Percentiles rank a stretch among this genome's conserved stretches.
Conservation (phyloP, 257 asterid species). For the Penstemon barbatus region DNA sequence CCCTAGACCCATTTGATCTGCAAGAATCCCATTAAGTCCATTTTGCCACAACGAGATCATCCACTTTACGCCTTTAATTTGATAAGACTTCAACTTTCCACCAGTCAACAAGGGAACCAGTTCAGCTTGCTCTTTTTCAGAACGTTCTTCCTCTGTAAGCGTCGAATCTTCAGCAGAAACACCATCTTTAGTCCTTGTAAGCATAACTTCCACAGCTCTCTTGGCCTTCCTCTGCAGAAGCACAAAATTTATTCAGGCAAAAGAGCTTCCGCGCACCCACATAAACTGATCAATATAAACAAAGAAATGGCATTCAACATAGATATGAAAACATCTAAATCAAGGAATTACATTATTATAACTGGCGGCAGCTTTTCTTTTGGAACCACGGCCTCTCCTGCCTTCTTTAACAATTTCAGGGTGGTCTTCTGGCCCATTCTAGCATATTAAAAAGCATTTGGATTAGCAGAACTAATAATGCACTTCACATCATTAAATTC, state of each 20-base stretch:
- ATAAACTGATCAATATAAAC: slow-evolving; percentile 9
- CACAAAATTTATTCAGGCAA: slow-evolving; percentile 9
- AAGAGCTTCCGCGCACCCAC: not conserved
- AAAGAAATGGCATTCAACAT: slow-evolving; percentile 1
- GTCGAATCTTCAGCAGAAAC: slow-evolving; percentile 53
- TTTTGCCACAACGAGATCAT: slow-evolving; percentile 99
- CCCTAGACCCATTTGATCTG: slow-evolving; percentile 99
- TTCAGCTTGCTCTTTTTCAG: slow-evolving; percentile 81
- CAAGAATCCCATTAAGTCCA: slow-evolving; percentile 96
- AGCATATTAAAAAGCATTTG: slow-evolving; percentile 29
- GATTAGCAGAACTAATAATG: slow-evolving; percentile 18
- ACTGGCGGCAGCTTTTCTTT: slow-evolving; percentile 64
- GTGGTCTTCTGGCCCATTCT: slow-evolving; percentile 64
- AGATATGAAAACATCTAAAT: not conserved
- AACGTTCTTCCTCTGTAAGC: slow-evolving; percentile 72
- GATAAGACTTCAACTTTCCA: slow-evolving; percentile 89
- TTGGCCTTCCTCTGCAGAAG: slow-evolving; percentile 70
- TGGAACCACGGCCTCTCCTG: slow-evolving; percentile 70
- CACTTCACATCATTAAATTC: slow-evolving; percentile 3
- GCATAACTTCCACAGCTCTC: slow-evolving; percentile 97
- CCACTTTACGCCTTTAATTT: slow-evolving; percentile 96
- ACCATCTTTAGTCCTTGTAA: slow-evolving; percentile 74
- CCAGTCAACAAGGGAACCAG: slow-evolving; percentile 92
- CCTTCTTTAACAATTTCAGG: slow-evolving; percentile 36
- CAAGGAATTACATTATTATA: slow-evolving; percentile 52